phyloP scores from a whole-genome alignment of 768 basidiomycete species.

The Cystofilobasidium capitatum region DNA sequence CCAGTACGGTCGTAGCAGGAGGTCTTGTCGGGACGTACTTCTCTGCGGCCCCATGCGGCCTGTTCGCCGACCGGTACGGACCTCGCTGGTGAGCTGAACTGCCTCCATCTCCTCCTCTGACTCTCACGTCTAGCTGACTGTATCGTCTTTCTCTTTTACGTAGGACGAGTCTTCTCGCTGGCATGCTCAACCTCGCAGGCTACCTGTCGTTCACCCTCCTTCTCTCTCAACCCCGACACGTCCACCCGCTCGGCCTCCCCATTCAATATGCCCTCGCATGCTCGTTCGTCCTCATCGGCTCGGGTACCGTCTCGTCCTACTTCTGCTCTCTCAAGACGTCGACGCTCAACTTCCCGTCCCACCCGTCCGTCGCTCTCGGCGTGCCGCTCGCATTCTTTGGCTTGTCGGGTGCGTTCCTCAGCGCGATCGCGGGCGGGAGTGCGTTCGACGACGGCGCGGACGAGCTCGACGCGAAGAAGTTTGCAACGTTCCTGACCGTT shows the following conservation, averaged over 20 bases:
- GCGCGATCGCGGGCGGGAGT: neutral
- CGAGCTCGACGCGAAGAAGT: constrained; percentile 18
- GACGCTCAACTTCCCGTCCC: constrained; percentile 19
- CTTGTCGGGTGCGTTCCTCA: constrained; percentile 12
- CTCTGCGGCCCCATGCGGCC: neutral
- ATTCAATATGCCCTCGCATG: constrained; percentile 9
- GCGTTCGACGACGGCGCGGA: constrained; percentile 10
- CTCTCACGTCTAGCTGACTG: neutral
- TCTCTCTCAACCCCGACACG: neutral
- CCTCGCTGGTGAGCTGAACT: constrained; percentile 5
- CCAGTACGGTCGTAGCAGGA: constrained; percentile 12
- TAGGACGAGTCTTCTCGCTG: constrained; percentile 14
- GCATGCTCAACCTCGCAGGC: constrained; percentile 10
- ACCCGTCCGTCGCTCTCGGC: constrained; percentile 20
- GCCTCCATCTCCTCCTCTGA: neutral
- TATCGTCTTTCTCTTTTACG: neutral
- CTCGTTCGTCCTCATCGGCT: constrained; percentile 12
- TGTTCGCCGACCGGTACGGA: constrained; percentile 16
- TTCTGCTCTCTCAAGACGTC: constrained; percentile 23
- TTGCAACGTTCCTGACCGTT: neutral
- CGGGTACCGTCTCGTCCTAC: constrained; percentile 19
- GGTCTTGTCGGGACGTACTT: constrained; percentile 15
- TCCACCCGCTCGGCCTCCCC: neutral
- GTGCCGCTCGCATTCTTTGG: constrained; percentile 23
- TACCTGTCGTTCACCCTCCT: constrained; percentile 8